Conservation (phyloP, 345 rosid species). For the Pseudoturritis turrita region DNA sequence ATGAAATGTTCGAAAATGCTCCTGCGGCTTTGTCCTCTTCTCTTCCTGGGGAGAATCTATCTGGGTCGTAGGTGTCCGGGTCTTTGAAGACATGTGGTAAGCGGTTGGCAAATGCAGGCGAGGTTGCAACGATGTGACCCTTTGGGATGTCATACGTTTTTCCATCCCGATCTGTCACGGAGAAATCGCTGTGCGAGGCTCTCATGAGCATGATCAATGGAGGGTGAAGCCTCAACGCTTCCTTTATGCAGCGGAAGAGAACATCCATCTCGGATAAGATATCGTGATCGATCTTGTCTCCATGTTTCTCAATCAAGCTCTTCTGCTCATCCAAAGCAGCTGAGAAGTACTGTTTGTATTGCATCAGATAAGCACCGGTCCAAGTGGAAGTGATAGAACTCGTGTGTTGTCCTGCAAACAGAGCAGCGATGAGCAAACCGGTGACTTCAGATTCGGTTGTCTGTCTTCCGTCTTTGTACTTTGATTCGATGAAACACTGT, state of each 20-base stretch:
- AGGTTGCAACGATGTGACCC: conserved; percentile 91
- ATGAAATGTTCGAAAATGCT: conserved; percentile 82
- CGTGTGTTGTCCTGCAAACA: conserved; percentile 98
- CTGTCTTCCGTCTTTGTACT: conserved; percentile 85
- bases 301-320: conserved; percentile 62
- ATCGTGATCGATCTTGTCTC: conserved; percentile 85
- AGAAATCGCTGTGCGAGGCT: conserved; percentile 78
- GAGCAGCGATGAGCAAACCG: conserved; percentile 92
- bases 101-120: conserved; percentile 95
- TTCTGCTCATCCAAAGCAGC: conserved; percentile 80
- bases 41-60: conserved; percentile 76
- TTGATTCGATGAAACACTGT: conserved; percentile 94
- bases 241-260: conserved; percentile 88
- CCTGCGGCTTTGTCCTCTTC: conserved; percentile 95
- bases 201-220: conserved; percentile 90
- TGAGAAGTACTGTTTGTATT: conserved; percentile 49
- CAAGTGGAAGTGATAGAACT: conserved; percentile 97
- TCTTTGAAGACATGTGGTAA: conserved; percentile 74
- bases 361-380: conserved; percentile 92
- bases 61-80: conserved; percentile 81
- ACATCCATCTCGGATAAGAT: conserved; percentile 88
- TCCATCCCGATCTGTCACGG: conserved; percentile 72
- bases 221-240: conserved; percentile 95
- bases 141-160: conserved; percentile 83
- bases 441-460: conserved; percentile 89